phyloP scores from a whole-genome alignment of 208 protist species.

The Lotmaria passim region DNA sequence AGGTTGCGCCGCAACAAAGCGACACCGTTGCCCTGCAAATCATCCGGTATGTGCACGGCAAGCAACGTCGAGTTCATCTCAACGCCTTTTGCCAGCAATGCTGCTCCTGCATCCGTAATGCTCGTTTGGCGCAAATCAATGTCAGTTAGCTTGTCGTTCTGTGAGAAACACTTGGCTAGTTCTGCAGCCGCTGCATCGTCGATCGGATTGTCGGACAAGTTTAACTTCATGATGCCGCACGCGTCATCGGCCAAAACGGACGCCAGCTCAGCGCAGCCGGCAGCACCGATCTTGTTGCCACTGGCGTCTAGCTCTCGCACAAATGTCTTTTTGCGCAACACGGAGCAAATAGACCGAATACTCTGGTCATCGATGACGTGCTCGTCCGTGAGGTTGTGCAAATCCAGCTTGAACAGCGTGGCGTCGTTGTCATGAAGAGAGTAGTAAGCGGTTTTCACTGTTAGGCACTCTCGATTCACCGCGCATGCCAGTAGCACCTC shows the following conservation, averaged over 20 bases:
- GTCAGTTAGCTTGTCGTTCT: constrained; percentile 53
- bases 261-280: constrained; percentile 60
- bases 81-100: constrained; percentile 57
- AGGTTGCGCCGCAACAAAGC: constrained; percentile 56
- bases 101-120: constrained; percentile 59
- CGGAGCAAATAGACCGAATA: constrained; percentile 60
- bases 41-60: constrained; percentile 40
- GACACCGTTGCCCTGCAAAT: constrained; percentile 32
- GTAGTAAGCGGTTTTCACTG: constrained; percentile 70
- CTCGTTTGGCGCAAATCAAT: constrained; percentile 62
- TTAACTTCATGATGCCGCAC: constrained; percentile 52
- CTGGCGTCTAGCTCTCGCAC: constrained; percentile 59
- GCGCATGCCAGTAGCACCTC: constrained; percentile 63
- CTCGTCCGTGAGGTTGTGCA: constrained; percentile 43
- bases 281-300: constrained; percentile 64
- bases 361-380: constrained; percentile 67
- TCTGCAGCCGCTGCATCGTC: constrained; percentile 57
- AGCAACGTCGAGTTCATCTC: constrained; percentile 60
- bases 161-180: constrained; percentile 58
- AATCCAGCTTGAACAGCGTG: constrained; percentile 52
- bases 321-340: constrained; percentile 44
- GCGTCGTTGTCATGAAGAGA: constrained; percentile 59
- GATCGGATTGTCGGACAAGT: constrained; percentile 68
- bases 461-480: constrained; percentile 72
- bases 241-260: constrained; percentile 41